Evolutionary conservation across 73 alveolate genomes (phyloP), one percentile per base, ranked within the genome.

Genomic region (Paramecium caudatum): DNA sequence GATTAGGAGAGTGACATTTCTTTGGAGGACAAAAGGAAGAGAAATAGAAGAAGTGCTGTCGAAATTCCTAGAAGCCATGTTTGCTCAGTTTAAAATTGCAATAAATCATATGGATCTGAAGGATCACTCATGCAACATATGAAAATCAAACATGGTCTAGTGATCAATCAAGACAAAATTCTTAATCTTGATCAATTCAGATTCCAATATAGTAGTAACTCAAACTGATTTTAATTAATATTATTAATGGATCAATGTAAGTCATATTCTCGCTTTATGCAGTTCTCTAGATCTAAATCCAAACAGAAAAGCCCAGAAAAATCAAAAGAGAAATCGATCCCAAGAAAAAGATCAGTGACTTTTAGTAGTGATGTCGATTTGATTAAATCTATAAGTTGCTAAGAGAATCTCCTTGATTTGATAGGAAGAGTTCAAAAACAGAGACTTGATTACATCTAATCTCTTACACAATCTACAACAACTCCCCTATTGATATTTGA

Each of bases 61-160:
- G 92, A 83, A 55, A 83, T 83, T 47, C 83, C 80, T 15, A 83
- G 92, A 83, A 65, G 82, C 55, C 82, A 83, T 46, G 69, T 55
- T 7, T 83, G 92, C 34, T 46, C 84, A 36, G 32, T 55, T 45
- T 47, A 46, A 32, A 83, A 68, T 47, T 83, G 92, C 69, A 23
- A 55, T 41, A 83, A 83, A 50, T 83, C 92, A 61, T 83, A 83
- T 50, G 92, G 92, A 32, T 83, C 92, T 33, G 92, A 83, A 55
- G 92, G 92, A 25, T 83, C 92, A n/a, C 46, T 83, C 33, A 70
- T 70, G 80, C 46, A 83, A 41, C 92, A 83, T 61, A 83, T 83
- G 82, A 83, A 83, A 47, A 65, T 83, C 41, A 83, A 83, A 55
- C 92, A 83, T 83, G 84, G 84, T 0, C 23, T 55, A 43, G 80